Conservation (phyloP, 2,329 filamentous ascomycete species). For the Epichloe sp. region DNA sequence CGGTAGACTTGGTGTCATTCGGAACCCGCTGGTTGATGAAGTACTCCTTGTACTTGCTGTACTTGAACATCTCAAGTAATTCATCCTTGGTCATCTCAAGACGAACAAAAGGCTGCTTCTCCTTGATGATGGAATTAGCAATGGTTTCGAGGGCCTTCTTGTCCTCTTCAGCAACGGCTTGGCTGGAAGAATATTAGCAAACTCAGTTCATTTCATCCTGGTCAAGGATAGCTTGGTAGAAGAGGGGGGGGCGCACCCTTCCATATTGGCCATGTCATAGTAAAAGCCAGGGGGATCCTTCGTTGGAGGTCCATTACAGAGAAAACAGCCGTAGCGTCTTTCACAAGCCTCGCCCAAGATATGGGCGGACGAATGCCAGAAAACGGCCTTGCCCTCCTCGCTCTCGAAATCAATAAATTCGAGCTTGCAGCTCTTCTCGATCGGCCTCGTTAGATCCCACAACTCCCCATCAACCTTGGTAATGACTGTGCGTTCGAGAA, state of each 20-base stretch:
- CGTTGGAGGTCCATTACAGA: slow-evolving; percentile 88
- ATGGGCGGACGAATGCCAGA: slow-evolving; percentile 96
- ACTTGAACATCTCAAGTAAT: slow-evolving; percentile 84
- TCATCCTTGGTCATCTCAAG: slow-evolving; percentile 82
- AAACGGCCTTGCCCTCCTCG: slow-evolving; percentile 64
- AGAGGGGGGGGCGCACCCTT: slow-evolving; percentile 14
- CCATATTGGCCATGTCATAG: slow-evolving; percentile 74
- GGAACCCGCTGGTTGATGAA: slow-evolving; percentile 64
- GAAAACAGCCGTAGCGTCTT: slow-evolving; percentile 75
- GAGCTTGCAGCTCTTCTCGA: slow-evolving; percentile 78
- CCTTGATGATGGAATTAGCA: slow-evolving; percentile 77
- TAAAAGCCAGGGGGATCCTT: slow-evolving; percentile 72
- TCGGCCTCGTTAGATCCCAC: slow-evolving; percentile 84
- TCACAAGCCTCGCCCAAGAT: slow-evolving; percentile 92
- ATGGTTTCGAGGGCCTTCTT: slow-evolving; percentile 76
- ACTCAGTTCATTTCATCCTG: not conserved
- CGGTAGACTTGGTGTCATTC: slow-evolving; percentile 81
- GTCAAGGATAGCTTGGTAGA: not conserved
- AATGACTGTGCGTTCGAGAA: slow-evolving; percentile 77
- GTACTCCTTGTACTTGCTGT: slow-evolving; percentile 97
- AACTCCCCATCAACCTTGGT: slow-evolving; percentile 71
- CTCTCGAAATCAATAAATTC: slow-evolving; percentile 71
- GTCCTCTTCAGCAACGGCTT: slow-evolving; percentile 61
- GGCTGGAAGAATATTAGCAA: slow-evolving; percentile 38
- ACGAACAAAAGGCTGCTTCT: slow-evolving; percentile 90